Percentiles rank a stretch among this genome's conserved stretches.
These are phyloP conservation scores for Ceriops zippeliana DNA, from an alignment of 345 rosid species.

Conservation along the genomic window DNA sequence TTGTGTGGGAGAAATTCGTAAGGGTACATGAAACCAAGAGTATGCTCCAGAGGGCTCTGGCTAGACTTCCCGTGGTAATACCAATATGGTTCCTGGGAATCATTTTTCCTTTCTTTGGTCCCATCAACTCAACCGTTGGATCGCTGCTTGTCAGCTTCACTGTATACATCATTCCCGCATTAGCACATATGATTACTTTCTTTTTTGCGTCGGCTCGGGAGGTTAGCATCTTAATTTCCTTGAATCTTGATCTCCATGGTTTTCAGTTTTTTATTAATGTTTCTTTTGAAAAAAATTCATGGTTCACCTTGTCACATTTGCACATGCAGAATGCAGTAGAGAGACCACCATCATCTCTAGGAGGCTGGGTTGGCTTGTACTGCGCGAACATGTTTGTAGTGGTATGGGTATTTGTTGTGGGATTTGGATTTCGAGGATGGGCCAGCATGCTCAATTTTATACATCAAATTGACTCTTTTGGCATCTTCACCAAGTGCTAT, in stretches of 20 bases:
- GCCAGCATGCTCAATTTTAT: slow-evolving; percentile 92
- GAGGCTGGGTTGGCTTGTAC: slow-evolving; percentile 85
- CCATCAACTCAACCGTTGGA: slow-evolving; percentile 94
- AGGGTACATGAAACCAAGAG: slow-evolving; percentile 80
- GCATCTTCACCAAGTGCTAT: slow-evolving; percentile 88
- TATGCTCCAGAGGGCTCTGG: slow-evolving; percentile 69
- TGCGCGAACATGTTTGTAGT: slow-evolving; percentile 69
- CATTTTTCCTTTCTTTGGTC: slow-evolving; percentile 94
- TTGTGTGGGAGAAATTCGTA: slow-evolving; percentile 93
- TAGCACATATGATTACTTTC: slow-evolving; percentile 91
- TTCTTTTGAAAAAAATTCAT: background rate
- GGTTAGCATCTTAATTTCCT: slow-evolving; percentile 34
- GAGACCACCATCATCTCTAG: slow-evolving; percentile 62
- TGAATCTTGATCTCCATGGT: background rate
- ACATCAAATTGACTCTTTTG: slow-evolving; percentile 79
- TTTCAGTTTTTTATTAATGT: background rate
- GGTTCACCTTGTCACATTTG: background rate
- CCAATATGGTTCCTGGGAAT: slow-evolving; percentile 98
- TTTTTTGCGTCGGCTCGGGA: slow-evolving; percentile 76
- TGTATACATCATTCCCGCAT: slow-evolving; percentile 84
- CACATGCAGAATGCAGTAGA: slow-evolving; percentile 76
- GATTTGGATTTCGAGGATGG: slow-evolving; percentile 99
- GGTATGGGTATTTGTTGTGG: slow-evolving; percentile 85
- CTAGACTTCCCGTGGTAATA: slow-evolving; percentile 87
- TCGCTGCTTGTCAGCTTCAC: slow-evolving; percentile 95